phyloP scores from a whole-genome alignment of 768 basidiomycete species.

The Phallus indusiatus region DNA sequence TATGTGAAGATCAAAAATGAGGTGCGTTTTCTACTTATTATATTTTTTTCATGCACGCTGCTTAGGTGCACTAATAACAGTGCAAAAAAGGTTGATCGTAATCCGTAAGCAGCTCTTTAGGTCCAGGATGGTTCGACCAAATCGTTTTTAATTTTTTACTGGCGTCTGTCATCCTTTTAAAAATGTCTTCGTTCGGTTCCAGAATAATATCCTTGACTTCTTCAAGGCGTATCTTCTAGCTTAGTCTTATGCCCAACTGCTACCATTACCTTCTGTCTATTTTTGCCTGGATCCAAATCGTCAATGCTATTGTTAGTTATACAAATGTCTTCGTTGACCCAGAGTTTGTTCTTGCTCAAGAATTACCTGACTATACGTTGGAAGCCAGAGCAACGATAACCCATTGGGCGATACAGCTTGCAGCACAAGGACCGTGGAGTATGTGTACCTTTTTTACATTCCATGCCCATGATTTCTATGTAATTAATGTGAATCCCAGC shows the following conservation, averaged over 20 bases:
- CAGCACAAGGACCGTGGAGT: slow-evolving; percentile 47
- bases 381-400: slow-evolving; percentile 39
- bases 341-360: slow-evolving; percentile 32
- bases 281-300: not conserved
- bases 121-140: no score
- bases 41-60: no score
- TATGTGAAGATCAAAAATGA: no score
- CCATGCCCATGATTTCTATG: not conserved
- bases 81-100: no score
- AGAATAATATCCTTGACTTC: no score
- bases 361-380: slow-evolving; percentile 32
- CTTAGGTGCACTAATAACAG: no score
- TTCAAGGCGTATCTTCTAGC: no score
- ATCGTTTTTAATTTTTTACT: no score
- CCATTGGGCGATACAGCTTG: slow-evolving; percentile 36
- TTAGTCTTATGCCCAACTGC: not conserved
- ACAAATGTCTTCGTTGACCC: slow-evolving; percentile 52
- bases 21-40: no score
- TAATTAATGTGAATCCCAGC: slow-evolving; percentile 17
- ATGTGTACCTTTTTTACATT: slow-evolving; percentile 15
- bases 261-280: not conserved
- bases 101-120: no score
- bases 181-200: no score
- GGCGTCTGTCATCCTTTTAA: no score
- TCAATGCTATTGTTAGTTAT: slow-evolving; percentile 23